Evolutionary conservation across 306 rosid species (phyloP), one percentile per base, ranked within the genome.

Genomic region (Cucurbita maxima): DNA sequence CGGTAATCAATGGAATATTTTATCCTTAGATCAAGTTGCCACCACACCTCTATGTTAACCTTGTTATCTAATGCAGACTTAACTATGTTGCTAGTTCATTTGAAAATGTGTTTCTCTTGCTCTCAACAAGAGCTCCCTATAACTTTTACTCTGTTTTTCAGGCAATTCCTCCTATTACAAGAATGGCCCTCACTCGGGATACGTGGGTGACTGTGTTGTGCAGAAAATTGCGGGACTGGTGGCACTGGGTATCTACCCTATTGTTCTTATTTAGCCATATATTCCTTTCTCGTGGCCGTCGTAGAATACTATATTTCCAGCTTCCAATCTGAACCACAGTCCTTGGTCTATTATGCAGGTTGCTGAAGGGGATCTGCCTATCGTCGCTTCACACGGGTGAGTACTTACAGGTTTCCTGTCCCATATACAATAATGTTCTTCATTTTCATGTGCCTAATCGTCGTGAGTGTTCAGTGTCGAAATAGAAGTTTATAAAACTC

Each of bases 191-290:
- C 76, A 95, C 99, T 60, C 92, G 96, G 56, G 91, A 88, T 81
- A 88, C 97, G 22, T 95, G 99, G 99, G 82, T 95, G 82, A 95
- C 99, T 0, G 93, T 91, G 59, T 86, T 95, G 76, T 95, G 99
- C 87, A 83, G 99, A 82, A 95, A 95, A 88, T 83, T 95, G 85
- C 90, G 96, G 83, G 99, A 91, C 74, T 95, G 99, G 99, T 95
- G 99, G 99, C 95, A 86, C 79, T 95, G 99, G 99, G 99, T 95
- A 91, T 83, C n/a, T 73, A 54, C 34, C 68, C 70, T 58, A 50
- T 73, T 66, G 73, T 71, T 71, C 72, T 74, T 36, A 62, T 76
- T 76, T 73, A 53, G 51, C 78, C 77, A 62, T 77, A 50, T 82
- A 71, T 79, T 64, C 59, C 71, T 56, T 10, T 76, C 72, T 54